A percentile compares a stretch with the other conserved stretches of the same genome.
Evolutionary conservation across 768 basidiomycete species (phyloP).

Genomic region (Auricularia sp.): DNA sequence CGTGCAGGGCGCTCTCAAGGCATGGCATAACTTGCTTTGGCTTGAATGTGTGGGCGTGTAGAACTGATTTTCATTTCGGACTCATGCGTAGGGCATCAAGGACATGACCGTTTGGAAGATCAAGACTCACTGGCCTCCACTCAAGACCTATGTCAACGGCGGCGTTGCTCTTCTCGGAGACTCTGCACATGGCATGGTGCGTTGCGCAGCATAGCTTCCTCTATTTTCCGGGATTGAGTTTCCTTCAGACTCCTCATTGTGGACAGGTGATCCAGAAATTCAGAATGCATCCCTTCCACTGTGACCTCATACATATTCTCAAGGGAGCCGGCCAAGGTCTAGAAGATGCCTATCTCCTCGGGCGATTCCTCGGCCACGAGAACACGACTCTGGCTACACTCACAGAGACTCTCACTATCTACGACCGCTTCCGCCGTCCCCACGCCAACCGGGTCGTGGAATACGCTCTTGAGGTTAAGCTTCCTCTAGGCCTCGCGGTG

Average conservation of each 20-base stretch:
- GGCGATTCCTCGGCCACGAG: conserved; percentile 12
- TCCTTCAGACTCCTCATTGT: neutral
- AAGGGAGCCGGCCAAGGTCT: neutral
- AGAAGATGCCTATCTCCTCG: conserved; percentile 19
- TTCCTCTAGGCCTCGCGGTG: neutral
- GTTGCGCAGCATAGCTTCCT: neutral
- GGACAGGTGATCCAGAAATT: neutral
- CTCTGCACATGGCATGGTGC: neutral
- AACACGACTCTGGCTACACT: conserved; percentile 8
- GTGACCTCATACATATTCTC: neutral
- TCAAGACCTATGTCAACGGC: neutral
- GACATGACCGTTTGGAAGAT: neutral
- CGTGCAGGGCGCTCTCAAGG: neutral
- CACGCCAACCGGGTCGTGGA: conserved; percentile 8
- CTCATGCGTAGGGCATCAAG: neutral
- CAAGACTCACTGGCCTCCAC: neutral
- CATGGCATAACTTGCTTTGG: neutral
- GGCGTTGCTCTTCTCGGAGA: neutral
- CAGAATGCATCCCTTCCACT: neutral
- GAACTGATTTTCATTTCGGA: neutral
- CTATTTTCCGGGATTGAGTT: too few species aligned
- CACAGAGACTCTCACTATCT: conserved; percentile 10
- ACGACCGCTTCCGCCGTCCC: conserved; percentile 16
- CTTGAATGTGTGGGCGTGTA: neutral
- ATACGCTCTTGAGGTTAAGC: neutral